Base-by-base conservation (phyloP, 441 rosid species). In the Pelargonium fulgidum region DNA sequence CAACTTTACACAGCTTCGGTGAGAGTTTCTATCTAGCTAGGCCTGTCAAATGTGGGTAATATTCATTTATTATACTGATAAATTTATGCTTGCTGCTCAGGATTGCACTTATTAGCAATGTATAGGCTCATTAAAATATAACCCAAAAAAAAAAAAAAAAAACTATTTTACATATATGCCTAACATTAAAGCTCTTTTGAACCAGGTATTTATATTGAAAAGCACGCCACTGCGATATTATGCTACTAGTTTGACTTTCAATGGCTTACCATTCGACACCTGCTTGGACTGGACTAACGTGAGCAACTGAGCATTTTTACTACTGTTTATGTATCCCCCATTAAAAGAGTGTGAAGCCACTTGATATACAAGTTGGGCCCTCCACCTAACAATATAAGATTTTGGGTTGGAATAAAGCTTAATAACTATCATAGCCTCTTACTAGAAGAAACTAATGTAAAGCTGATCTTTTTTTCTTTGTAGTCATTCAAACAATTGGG, bases 201-300 rank as follows among this genome's bases (percentile, higher is more conserved):
- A 29, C 26, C 62, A 86, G 93, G 93, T 86, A 69, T 84, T 83
- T 52, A 65, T 86, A 58, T 70, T 86, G 77, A 86, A 81, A 79
- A 78, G 85, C 68, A 74, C 71, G 64, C 90, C 89, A 5, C 78
- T 88, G n/a, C 88, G 93, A 36, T 75, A 82, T 67, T 80, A 69
- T 48, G 93, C 89, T 10, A 88, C 83, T 44, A 69, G 75, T 4
- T 65, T 83, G 79, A 73, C 93, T 59, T 88, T 88, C 69, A n/a
- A 74, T 19, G 73, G 80, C 7, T 73, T 86, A 4, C 78, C 93
- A 7, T 67, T 83, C 11, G 77, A 87, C 12, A 81, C 79, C 65
- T 74, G 74, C 71, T 73, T 76, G 66, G 90, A 88, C 72, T 86
- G 86, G 90, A 83, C 90, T 33, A 86, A 88, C 68, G 93, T 86